phyloP scores from a whole-genome alignment of 495 filamentous ascomycete genomes.

The Paragyromitra xinjiangensis region DNA sequence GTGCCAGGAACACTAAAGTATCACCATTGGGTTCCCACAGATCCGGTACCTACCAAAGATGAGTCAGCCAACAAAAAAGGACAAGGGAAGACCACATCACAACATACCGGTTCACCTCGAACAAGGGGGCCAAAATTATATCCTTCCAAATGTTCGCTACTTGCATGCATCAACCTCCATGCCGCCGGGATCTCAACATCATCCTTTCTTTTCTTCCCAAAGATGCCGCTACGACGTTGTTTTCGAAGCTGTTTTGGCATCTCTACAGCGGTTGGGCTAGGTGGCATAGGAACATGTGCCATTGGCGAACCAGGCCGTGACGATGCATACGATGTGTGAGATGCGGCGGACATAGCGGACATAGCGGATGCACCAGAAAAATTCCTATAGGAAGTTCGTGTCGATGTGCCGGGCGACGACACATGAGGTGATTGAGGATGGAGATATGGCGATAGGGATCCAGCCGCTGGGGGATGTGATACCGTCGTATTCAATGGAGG shows the following conservation, averaged over 20 bases:
- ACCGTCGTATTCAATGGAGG: slow-evolving; percentile 21
- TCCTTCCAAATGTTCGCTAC: slow-evolving; percentile 43
- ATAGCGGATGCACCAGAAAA: slow-evolving; percentile 48
- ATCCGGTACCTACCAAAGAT: slow-evolving; percentile 72
- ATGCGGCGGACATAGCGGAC: slow-evolving; percentile 35
- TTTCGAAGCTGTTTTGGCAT: slow-evolving; percentile 27
- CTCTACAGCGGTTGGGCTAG: slow-evolving; percentile 39
- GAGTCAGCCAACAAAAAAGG: slow-evolving; percentile 30
- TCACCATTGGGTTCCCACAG: slow-evolving; percentile 87
- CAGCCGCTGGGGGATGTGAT: slow-evolving; percentile 15
- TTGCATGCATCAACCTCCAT: slow-evolving; percentile 44
- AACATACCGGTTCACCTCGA: slow-evolving; percentile 49
- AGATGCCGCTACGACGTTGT: slow-evolving; percentile 30
- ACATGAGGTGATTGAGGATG: slow-evolving; percentile 38
- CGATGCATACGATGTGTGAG: slow-evolving; percentile 44
- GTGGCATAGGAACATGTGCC: slow-evolving; percentile 35
- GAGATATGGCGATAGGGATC: slow-evolving; percentile 34
- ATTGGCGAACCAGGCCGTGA: slow-evolving; percentile 41
- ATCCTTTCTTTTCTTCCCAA: slow-evolving; percentile 48
- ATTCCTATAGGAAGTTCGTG: slow-evolving; percentile 40
- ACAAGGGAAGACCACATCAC: neutral
- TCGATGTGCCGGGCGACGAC: slow-evolving; percentile 37
- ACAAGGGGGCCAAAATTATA: slow-evolving; percentile 50
- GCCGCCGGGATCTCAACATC: slow-evolving; percentile 46
- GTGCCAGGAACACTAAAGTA: slow-evolving; percentile 83